Evolutionary conservation across 805 yeast genomes (phyloP), one percentile per base, ranked within the genome.

Genomic region (Lachancea mirantina): DNA sequence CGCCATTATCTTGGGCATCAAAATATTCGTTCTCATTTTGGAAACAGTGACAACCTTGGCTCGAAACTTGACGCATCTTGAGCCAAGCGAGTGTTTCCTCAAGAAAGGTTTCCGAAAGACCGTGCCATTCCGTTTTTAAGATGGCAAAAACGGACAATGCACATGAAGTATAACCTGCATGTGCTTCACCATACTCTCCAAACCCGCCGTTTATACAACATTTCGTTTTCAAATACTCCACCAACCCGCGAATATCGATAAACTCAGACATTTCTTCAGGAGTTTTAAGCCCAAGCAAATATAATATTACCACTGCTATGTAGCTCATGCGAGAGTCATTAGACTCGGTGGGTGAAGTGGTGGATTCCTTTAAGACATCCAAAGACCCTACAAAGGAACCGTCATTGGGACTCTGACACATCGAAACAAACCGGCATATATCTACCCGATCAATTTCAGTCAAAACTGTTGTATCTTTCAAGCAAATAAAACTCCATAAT

Each of bases 121-220:
- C 23, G 23, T 19, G 14, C 32, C 32, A 33, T 10, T 19, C 17
- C 1, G 28, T 28, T 5, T 34, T 35, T 6, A 49, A 22, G n/a
- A 26, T n/a, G 13, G 49, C 50, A 6, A 64, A 19, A 1, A 82
- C 55, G 0, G 81, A 80, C 15, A 88, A 46, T 0, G 83, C 95
- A 59, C 96, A 88, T 49, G 75, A 89, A 0, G 95, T 81, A 38
- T 82, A 67, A 0, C 97, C 98, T 6, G 85, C 77, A 58, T 89
- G 96, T 2, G 87, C 65, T 54, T 89, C 98, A 9, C 64, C 58
- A 23, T 51, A 49, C 4, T 61, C 55, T 4, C 88, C 81, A 28
- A 84, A 57, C 0, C 95, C 96, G 2, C 96, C 96, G 46, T 71
- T 76, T 43, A 57, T 67, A 19, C 65, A 59, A 23, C 63, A 50